phyloP scores from a whole-genome alignment of 2,329 filamentous ascomycete genomes.

The Fusarium agapanthi region DNA sequence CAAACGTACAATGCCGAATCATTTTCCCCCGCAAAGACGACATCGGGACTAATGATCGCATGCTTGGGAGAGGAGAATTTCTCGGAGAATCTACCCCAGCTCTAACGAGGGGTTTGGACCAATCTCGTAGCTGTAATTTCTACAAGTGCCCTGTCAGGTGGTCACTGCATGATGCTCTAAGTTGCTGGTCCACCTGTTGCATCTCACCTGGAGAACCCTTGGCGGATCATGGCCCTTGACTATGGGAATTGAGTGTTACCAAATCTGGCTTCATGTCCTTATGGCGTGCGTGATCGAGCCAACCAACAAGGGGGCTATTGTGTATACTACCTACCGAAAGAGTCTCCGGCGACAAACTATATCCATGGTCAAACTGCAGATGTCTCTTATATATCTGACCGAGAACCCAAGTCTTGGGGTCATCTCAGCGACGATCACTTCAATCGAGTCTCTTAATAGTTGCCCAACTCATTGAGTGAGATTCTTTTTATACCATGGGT shows the following conservation, averaged over 20 bases:
- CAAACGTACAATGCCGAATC: conserved; percentile 34
- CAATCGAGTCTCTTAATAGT: not conserved
- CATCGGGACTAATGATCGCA: conserved; percentile 42
- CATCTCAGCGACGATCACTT: conserved; percentile 5
- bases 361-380: conserved; percentile 12
- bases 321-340: not conserved
- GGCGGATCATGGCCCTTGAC: conserved; percentile 5
- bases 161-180: not conserved
- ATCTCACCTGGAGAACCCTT: not conserved
- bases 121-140: conserved; percentile 7
- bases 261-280: conserved; percentile 33
- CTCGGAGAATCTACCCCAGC: conserved; percentile 40
- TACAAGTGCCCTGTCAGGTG: not conserved
- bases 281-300: conserved; percentile 41
- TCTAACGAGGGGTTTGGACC: conserved; percentile 2
- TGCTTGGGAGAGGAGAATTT: conserved; percentile 42
- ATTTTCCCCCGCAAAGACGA: conserved; percentile 42
- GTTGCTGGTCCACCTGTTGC: not conserved
- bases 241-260: conserved; percentile 7
- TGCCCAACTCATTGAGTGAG: not conserved
- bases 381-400: conserved; percentile 36
- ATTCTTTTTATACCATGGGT: conserved; percentile 27
- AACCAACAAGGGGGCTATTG: conserved; percentile 7
- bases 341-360: not conserved
- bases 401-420: conserved; percentile 10